These are phyloP conservation scores for Aegilops umbellulata DNA, from an alignment of 176 grass and related monocot genomes.

Conservation along the genomic window DNA sequence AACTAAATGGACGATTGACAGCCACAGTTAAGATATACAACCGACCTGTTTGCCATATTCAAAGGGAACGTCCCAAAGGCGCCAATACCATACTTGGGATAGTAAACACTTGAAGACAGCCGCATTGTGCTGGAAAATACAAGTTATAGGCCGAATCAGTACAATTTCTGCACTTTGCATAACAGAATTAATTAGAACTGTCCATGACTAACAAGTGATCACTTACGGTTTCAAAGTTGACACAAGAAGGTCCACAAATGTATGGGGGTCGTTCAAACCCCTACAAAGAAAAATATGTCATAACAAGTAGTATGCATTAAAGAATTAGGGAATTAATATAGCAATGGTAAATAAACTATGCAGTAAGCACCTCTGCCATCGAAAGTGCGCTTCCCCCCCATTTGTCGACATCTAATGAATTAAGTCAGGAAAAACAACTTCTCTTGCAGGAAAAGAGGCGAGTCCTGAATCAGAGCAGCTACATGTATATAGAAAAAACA, in stretches of 20 bases:
- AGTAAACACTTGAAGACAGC: conserved; percentile 47
- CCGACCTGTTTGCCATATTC: conserved; percentile 45
- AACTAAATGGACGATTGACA: not conserved
- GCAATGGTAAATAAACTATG: not conserved
- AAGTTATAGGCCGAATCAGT: not conserved
- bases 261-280: conserved; percentile 57
- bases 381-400: conserved; percentile 47
- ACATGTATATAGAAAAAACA: too few relatives aligned
- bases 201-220: too few relatives aligned
- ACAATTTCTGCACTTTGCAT: not conserved
- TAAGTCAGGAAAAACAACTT: conserved; percentile 16
- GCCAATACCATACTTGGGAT: conserved; percentile 46
- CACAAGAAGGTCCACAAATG: conserved; percentile 55
- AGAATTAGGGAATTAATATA: too few relatives aligned
- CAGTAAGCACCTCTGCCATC: conserved; percentile 50
- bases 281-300: not conserved
- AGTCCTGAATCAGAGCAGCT: too few relatives aligned
- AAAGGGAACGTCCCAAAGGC: conserved; percentile 62
- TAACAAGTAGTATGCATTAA: not conserved
- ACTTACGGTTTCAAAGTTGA: conserved; percentile 50
- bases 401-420: conserved; percentile 39
- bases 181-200: too few relatives aligned
- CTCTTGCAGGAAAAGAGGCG: too few relatives aligned
- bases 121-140: conserved; percentile 40
- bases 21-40: not conserved